A percentile compares a stretch with the other conserved stretches of the same genome.
phyloP scores from a whole-genome alignment of 2,329 filamentous ascomycete genomes.

The Hypoxylon sp. region DNA sequence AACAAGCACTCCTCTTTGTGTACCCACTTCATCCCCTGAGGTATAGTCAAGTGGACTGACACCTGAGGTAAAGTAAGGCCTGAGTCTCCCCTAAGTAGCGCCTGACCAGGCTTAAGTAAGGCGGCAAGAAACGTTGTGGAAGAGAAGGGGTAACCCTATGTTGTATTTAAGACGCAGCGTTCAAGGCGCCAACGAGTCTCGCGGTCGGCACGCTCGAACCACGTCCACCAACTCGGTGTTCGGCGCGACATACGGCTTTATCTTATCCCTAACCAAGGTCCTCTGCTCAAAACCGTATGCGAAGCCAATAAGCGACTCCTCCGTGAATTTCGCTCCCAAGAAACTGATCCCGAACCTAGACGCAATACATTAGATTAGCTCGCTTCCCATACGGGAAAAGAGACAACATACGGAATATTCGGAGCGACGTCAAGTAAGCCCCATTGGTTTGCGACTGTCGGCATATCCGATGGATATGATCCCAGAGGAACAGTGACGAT shows the following conservation, averaged over 20 bases:
- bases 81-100: not conserved
- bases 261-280: slow-evolving; percentile 55
- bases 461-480: slow-evolving; percentile 60
- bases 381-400: too few relatives aligned
- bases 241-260: slow-evolving; percentile 53
- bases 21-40: too few relatives aligned
- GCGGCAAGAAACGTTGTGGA: not conserved
- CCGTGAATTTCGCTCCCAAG: slow-evolving; percentile 72
- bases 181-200: not conserved
- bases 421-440: slow-evolving; percentile 68
- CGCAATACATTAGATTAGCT: not conserved
- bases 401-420: not conserved
- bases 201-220: not conserved
- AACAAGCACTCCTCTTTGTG: too few relatives aligned
- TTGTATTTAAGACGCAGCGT: not conserved
- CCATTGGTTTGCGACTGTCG: slow-evolving; percentile 60
- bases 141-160: not conserved
- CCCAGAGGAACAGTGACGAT: slow-evolving; percentile 76
- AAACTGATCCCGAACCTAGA: slow-evolving; percentile 72
- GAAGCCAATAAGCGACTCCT: slow-evolving; percentile 73
- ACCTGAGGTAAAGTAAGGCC: too few relatives aligned
- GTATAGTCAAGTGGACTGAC: too few relatives aligned
- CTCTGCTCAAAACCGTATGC: slow-evolving; percentile 79
- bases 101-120: not conserved
- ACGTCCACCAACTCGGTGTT: slow-evolving; percentile 52